phyloP scores from a whole-genome alignment of 1,139 yeast genomes.

The Yamadazyma diospyri region DNA sequence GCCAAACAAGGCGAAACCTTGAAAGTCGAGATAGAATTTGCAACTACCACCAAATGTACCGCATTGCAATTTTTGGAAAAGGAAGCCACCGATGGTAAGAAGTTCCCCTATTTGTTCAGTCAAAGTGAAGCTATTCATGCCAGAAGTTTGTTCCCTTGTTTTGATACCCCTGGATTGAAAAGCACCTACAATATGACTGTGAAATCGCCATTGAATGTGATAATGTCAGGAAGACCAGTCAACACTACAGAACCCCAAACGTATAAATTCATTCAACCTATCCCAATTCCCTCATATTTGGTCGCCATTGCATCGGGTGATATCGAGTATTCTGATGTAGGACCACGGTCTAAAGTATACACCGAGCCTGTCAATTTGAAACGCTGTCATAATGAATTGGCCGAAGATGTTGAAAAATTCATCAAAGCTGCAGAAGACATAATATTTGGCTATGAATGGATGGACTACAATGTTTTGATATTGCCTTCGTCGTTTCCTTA shows the following conservation, averaged over 20 bases:
- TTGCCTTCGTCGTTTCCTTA: conserved; percentile 86
- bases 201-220: conserved; percentile 60
- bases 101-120: conserved; percentile 74
- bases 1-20: conserved; percentile 17
- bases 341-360: conserved; percentile 83
- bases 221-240: conserved; percentile 63
- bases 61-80: conserved; percentile 84
- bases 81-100: conserved; percentile 73
- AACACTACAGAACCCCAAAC: conserved; percentile 14
- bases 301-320: conserved; percentile 88
- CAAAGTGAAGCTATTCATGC: conserved; percentile 94
- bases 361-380: conserved; percentile 70
- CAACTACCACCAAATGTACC: conserved; percentile 73
- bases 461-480: conserved; percentile 74
- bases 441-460: conserved; percentile 85
- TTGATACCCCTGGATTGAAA: conserved; percentile 87
- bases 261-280: conserved; percentile 60
- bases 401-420: conserved; percentile 75
- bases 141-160: conserved; percentile 82
- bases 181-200: conserved; percentile 59
- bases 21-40: conserved; percentile 46
- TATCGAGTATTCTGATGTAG: conserved; percentile 62
- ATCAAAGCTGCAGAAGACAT: conserved; percentile 75
- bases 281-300: conserved; percentile 84
- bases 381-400: conserved; percentile 75